Conservation (phyloP, 495 filamentous ascomycete species). For the Tuber aestivum region DNA sequence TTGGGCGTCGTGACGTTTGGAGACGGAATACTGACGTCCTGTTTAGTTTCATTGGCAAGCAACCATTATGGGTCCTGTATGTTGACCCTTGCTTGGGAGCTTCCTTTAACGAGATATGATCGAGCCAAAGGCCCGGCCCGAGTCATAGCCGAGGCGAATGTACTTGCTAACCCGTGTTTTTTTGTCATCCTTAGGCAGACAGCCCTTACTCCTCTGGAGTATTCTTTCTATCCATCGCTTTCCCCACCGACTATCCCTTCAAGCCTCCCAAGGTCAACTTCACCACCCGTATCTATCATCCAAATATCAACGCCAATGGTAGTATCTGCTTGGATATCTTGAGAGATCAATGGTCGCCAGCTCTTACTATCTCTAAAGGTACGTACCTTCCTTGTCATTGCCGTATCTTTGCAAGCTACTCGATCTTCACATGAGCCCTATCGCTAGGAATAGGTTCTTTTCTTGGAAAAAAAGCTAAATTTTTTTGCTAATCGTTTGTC, state of each 20-base stretch:
- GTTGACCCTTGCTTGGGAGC: constrained; percentile 44
- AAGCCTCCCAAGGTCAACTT: constrained; percentile 99
- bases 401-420: background rate
- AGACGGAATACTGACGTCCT: background rate
- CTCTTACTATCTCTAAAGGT: constrained; percentile 98
- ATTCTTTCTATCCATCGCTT: constrained; percentile 97
- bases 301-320: constrained; percentile 99
- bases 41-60: constrained; percentile 98
- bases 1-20: background rate
- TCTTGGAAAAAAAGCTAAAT: too few species aligned
- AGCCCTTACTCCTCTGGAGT: constrained; percentile 95
- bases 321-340: constrained; percentile 98
- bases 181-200: constrained; percentile 54
- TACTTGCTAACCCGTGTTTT: constrained; percentile 41
- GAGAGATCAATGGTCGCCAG: constrained; percentile 98
- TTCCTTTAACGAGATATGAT: background rate
- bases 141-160: background rate
- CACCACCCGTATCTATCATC: constrained; percentile 98
- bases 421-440: constrained; percentile 6
- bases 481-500: background rate
- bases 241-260: constrained; percentile 99
- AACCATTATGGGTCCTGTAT: constrained; percentile 99
- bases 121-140: background rate
- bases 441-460: background rate
- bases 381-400: constrained; percentile 35